A percentile compares a stretch with the other conserved stretches of the same genome.
Evolutionary conservation across 768 basidiomycete species (phyloP).

Genomic region (Mycena latifolia): DNA sequence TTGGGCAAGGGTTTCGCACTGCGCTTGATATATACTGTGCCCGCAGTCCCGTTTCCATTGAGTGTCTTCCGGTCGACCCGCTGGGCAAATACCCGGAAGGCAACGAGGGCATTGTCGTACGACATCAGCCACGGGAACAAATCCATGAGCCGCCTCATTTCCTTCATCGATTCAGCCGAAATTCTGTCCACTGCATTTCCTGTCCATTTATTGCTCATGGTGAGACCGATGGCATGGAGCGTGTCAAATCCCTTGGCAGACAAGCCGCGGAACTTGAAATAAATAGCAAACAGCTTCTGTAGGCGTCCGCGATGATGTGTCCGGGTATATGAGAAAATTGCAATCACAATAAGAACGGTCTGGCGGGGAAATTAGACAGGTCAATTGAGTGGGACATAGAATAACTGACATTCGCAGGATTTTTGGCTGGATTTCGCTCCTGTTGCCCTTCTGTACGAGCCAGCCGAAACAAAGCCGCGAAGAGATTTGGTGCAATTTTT

Average conservation of each 20-base stretch:
- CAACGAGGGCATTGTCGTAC: slow-evolving; percentile 32
- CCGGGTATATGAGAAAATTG: slow-evolving; percentile 12
- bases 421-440: slow-evolving; percentile 8
- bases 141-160: neutral
- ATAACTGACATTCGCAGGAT: slow-evolving; percentile 9
- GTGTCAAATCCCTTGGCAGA: slow-evolving; percentile 40
- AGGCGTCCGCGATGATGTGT: slow-evolving; percentile 25
- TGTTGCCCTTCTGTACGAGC: neutral
- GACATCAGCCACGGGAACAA: slow-evolving; percentile 9
- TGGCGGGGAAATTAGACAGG: neutral
- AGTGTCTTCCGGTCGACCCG: slow-evolving; percentile 25
- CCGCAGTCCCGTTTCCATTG: slow-evolving; percentile 45
- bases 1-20: slow-evolving; percentile 32
- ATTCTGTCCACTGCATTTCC: slow-evolving; percentile 11
- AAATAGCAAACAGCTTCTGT: slow-evolving; percentile 43
- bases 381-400: neutral
- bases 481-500: neutral
- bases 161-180: neutral
- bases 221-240: slow-evolving; percentile 37
- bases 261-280: slow-evolving; percentile 39
- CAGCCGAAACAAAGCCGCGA: neutral
- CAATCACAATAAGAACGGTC: slow-evolving; percentile 3
- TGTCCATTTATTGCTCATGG: slow-evolving; percentile 44
- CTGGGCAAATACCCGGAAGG: slow-evolving; percentile 53
- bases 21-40: slow-evolving; percentile 47